phyloP scores from a whole-genome alignment of 768 basidiomycete genomes.

The Trametes cinnabarina region DNA sequence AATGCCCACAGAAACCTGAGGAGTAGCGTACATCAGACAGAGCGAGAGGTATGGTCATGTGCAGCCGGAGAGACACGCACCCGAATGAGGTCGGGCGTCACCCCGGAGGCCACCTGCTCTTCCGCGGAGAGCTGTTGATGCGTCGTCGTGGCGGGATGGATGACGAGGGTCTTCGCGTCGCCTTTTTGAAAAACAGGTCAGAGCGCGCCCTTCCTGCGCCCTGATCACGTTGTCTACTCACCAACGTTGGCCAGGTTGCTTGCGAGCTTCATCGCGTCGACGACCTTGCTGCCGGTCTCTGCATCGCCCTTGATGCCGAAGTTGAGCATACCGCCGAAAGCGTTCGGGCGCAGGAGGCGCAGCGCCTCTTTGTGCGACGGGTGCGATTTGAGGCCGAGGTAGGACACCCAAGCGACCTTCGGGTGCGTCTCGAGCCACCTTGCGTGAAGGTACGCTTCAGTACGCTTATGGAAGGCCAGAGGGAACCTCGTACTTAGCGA shows the following conservation, averaged over 20 bases:
- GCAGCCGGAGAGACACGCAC: conserved; percentile 37
- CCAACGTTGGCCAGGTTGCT: conserved; percentile 78
- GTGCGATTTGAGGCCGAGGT: conserved; percentile 67
- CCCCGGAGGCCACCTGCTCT: conserved; percentile 66
- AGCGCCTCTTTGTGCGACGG: conserved; percentile 58
- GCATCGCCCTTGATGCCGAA: conserved; percentile 69
- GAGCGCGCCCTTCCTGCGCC: no score
- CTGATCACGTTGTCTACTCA: no score
- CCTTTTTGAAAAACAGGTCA: no score
- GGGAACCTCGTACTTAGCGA: conserved; percentile 61
- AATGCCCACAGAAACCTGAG: conserved; percentile 41
- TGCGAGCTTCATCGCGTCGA: conserved; percentile 72
- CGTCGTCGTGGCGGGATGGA: conserved; percentile 77
- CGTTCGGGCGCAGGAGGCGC: conserved; percentile 49
- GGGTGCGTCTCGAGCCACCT: conserved; percentile 62
- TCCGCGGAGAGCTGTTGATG: conserved; percentile 66
- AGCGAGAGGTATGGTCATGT: not conserved
- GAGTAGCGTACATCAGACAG: no score
- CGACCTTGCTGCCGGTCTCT: conserved; percentile 51
- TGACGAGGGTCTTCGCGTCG: conserved; percentile 76
- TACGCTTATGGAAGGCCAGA: no score
- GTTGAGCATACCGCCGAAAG: conserved; percentile 75
- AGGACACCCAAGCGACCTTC: conserved; percentile 75
- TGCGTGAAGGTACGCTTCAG: not conserved
- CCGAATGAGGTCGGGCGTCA: conserved; percentile 73